A percentile compares a stretch with the other conserved stretches of the same genome.
Evolutionary conservation across 2,329 filamentous ascomycete genomes (phyloP).

Genomic region (Trichoderma pleuroti): DNA sequence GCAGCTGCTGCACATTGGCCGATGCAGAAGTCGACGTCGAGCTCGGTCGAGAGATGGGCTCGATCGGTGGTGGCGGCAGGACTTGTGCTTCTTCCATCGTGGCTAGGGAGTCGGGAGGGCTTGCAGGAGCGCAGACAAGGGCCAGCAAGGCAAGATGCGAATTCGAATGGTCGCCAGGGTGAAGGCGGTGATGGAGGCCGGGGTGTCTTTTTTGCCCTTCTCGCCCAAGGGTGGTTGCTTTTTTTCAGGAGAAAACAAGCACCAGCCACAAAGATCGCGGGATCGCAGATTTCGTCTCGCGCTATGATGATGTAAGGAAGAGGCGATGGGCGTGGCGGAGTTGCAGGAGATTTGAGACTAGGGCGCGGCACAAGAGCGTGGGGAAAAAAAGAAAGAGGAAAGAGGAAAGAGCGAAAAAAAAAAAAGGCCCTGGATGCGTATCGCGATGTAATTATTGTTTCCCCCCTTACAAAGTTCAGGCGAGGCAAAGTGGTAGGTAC

Average conservation of each 20-base stretch:
- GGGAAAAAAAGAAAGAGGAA: background rate
- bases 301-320: constrained; percentile 13
- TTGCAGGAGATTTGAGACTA: background rate
- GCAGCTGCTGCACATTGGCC: constrained; percentile 41
- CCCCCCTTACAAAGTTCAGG: constrained; percentile 6
- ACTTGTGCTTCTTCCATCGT: constrained; percentile 47
- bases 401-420: background rate
- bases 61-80: constrained; percentile 39
- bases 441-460: constrained; percentile 16
- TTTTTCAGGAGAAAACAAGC: constrained; percentile 13
- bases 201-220: background rate
- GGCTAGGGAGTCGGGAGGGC: constrained; percentile 22
- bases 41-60: constrained; percentile 49
- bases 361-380: constrained; percentile 11
- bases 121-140: background rate
- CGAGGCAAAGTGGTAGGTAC: background rate
- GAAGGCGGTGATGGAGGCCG: background rate
- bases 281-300: constrained; percentile 17
- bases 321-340: constrained; percentile 12
- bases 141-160: constrained; percentile 7
- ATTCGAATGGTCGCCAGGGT: constrained; percentile 15
- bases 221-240: background rate
- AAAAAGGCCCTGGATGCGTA: constrained; percentile 3
- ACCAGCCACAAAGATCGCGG: constrained; percentile 15
- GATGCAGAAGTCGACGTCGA: constrained; percentile 48